Evolutionary conservation across 192 early-diverging fungal species (phyloP).

Genomic region (Coemansia sp.): DNA sequence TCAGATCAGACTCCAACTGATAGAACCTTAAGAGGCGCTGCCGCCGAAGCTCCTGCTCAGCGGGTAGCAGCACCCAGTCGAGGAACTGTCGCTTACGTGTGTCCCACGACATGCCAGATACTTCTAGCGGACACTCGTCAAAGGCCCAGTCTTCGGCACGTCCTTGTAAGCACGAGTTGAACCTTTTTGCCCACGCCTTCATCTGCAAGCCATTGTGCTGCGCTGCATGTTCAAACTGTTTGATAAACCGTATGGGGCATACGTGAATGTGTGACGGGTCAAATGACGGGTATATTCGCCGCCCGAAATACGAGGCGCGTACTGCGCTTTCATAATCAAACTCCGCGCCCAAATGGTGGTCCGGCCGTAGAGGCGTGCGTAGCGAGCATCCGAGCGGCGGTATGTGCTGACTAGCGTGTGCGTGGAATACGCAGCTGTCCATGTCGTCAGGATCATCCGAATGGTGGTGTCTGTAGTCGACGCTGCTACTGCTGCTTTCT

Average conservation of each 20-base stretch:
- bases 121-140: constrained; percentile 47
- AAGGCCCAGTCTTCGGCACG: constrained; percentile 56
- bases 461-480: not conserved
- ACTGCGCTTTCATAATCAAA: constrained; percentile 41
- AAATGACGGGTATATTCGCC: constrained; percentile 46
- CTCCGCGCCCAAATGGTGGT: constrained; percentile 20
- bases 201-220: constrained; percentile 49
- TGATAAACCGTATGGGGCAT: constrained; percentile 46
- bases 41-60: constrained; percentile 52
- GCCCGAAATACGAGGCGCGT: constrained; percentile 39
- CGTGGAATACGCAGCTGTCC: constrained; percentile 7
- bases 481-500: constrained; percentile 15
- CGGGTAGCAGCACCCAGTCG: constrained; percentile 54
- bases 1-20: constrained; percentile 49
- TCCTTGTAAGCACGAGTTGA: constrained; percentile 49
- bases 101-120: constrained; percentile 38
- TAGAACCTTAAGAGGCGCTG: constrained; percentile 50
- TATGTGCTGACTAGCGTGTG: constrained; percentile 10
- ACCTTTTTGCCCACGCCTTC: constrained; percentile 47
- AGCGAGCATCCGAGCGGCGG: constrained; percentile 10
- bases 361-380: constrained; percentile 8
- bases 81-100: constrained; percentile 48
- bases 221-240: constrained; percentile 53
- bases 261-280: constrained; percentile 34
- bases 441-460: constrained; percentile 4